A percentile compares a stretch with the other conserved stretches of the same genome.
Evolutionary conservation across 768 basidiomycete species (phyloP).

Genomic region (Amanita subjunquillea): DNA sequence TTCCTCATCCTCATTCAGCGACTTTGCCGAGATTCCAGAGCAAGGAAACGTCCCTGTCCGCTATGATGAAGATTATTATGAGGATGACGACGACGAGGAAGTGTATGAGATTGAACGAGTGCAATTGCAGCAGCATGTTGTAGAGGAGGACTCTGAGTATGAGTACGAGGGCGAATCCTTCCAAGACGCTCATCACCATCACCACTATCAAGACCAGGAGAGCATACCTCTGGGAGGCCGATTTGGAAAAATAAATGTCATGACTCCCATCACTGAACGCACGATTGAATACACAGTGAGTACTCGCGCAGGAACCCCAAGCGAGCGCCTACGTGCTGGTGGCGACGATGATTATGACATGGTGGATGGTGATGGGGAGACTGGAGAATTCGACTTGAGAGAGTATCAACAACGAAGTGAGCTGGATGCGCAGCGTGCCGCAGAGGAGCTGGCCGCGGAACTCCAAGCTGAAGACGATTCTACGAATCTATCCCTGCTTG

Average conservation of each 20-base stretch:
- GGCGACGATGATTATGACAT: constrained; percentile 15
- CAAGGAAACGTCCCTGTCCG: constrained; percentile 13
- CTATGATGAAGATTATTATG: constrained; percentile 19
- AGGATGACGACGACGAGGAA: constrained; percentile 17
- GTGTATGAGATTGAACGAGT: neutral
- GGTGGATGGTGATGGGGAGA: constrained; percentile 15
- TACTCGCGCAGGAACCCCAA: constrained; percentile 40
- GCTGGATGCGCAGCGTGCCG: constrained; percentile 40
- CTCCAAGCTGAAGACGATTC: constrained; percentile 23
- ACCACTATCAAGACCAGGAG: constrained; percentile 3
- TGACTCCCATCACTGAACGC: constrained; percentile 97
- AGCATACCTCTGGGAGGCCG: constrained; percentile 58
- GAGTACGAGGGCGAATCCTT: constrained; percentile 31
- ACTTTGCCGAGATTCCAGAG: constrained; percentile 6
- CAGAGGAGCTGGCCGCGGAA: constrained; percentile 43
- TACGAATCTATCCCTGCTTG: neutral
- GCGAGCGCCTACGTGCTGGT: constrained; percentile 16
- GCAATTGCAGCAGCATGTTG: neutral
- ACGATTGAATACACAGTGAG: constrained; percentile 76
- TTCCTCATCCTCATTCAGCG: constrained; percentile 6
- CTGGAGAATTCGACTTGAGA: constrained; percentile 10
- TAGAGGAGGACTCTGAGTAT: constrained; percentile 9
- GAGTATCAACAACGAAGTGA: constrained; percentile 23
- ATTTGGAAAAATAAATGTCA: constrained; percentile 78
- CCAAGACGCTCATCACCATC: constrained; percentile 15